Conservation (phyloP, 345 rosid species). For the Dovyalis caffra region DNA sequence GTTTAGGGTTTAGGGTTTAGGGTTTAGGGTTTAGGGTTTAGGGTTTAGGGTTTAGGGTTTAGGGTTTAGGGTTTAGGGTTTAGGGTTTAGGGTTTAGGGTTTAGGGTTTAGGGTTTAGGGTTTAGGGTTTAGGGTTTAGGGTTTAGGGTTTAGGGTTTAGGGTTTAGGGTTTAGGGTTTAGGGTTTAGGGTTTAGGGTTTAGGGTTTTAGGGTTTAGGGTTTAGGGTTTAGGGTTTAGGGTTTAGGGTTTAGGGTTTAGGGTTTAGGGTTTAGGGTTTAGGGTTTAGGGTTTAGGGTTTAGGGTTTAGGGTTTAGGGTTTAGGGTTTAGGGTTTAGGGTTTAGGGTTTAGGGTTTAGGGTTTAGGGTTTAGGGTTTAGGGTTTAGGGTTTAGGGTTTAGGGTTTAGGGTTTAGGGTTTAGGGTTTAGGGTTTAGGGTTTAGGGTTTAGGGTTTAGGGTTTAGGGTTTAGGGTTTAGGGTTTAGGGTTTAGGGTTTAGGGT, state of each 20-base stretch:
- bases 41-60: conserved; percentile 28
- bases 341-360: conserved; percentile 25
- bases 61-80: conserved; percentile 26
- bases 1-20: conserved; percentile 20
- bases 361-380: conserved; percentile 24
- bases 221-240: conserved; percentile 21
- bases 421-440: conserved; percentile 19
- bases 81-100: conserved; percentile 19
- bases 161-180: conserved; percentile 25
- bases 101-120: conserved; percentile 29
- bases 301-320: conserved; percentile 18
- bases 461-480: conserved; percentile 12
- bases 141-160: conserved; percentile 12
- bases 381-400: conserved; percentile 30
- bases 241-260: conserved; percentile 27
- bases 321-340: conserved; percentile 30
- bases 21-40: conserved; percentile 27
- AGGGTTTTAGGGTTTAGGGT: conserved; percentile 33
- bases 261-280: conserved; percentile 19
- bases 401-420: conserved; percentile 21
- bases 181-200: conserved; percentile 40
- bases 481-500: conserved; percentile 22
- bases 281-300: no score
- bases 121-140: conserved; percentile 17
- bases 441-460: conserved; percentile 19